Evolutionary conservation across 2,329 filamentous ascomycete species (phyloP).

Genomic region (Pseudomassariella vexata): DNA sequence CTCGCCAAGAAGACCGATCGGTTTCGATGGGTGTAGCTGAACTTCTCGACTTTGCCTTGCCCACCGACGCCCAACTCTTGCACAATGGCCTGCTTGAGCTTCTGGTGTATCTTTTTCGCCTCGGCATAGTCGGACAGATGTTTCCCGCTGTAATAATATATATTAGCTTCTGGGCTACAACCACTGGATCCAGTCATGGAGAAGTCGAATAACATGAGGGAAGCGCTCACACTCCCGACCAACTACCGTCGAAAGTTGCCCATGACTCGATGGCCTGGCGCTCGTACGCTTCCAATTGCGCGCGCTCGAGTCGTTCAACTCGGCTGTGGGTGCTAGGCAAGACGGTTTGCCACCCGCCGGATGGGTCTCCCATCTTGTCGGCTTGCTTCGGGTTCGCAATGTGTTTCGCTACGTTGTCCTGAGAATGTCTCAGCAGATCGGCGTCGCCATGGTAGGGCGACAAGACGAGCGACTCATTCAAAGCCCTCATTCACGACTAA

Average conservation of each 20-base stretch:
- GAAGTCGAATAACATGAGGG: background rate
- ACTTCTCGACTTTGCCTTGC: conserved; percentile 38
- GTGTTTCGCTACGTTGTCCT: too few species aligned
- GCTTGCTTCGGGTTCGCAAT: background rate
- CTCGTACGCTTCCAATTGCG: conserved; percentile 3
- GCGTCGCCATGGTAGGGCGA: too few species aligned
- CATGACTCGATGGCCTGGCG: conserved; percentile 5
- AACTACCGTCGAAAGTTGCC: conserved; percentile 4
- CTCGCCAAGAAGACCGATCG: conserved; percentile 36
- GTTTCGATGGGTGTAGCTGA: conserved; percentile 26
- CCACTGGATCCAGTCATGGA: background rate
- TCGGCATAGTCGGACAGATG: conserved; percentile 19
- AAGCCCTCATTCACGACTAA: too few species aligned
- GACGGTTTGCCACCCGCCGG: conserved; percentile 6
- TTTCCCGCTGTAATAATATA: conserved; percentile 19
- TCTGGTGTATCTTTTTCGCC: conserved; percentile 21
- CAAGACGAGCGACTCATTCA: too few species aligned
- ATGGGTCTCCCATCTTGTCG: conserved; percentile 1
- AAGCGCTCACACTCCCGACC: conserved; percentile 5
- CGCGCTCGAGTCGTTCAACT: conserved; percentile 2
- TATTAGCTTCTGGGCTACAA: background rate
- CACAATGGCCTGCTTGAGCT: conserved; percentile 21
- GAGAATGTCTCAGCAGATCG: too few species aligned
- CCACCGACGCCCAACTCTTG: conserved; percentile 33
- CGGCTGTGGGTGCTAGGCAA: conserved; percentile 4